These are phyloP conservation scores for Physcomitrium patens DNA, from an alignment of 225 moss, liverwort and hornwort species.

Conservation along the genomic window DNA sequence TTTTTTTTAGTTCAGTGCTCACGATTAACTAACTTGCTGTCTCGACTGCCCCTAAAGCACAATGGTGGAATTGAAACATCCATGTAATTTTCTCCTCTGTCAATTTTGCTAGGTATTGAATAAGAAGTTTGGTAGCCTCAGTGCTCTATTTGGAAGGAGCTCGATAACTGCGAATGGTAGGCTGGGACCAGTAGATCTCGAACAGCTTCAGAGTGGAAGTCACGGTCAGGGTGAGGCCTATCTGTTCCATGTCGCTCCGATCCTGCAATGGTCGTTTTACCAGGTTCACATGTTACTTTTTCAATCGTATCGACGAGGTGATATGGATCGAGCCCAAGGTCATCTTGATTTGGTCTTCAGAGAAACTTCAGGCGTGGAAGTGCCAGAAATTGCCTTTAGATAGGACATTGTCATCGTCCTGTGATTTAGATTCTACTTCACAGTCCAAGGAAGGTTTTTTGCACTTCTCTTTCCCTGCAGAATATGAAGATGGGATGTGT, in stretches of 20 bases:
- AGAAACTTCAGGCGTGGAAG: slow-evolving; percentile 31
- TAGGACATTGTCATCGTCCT: slow-evolving; percentile 35
- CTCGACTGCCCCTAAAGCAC: background rate
- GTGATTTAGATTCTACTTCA: slow-evolving; percentile 27
- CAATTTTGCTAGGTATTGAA: slow-evolving; percentile 22
- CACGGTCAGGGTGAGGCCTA: slow-evolving; percentile 21
- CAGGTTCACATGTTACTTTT: slow-evolving; percentile 26
- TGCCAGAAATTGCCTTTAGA: slow-evolving; percentile 22
- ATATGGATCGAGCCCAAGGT: slow-evolving; percentile 35
- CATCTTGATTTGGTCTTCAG: slow-evolving; percentile 28
- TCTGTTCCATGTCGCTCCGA: slow-evolving; percentile 54
- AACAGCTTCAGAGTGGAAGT: slow-evolving; percentile 32
- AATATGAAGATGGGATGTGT: slow-evolving; percentile 20
- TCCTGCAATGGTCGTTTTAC: slow-evolving; percentile 35
- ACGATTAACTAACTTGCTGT: slow-evolving; percentile 18
- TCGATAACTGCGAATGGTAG: slow-evolving; percentile 28
- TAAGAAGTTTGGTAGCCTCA: background rate
- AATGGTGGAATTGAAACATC: slow-evolving; percentile 20
- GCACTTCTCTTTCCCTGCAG: slow-evolving; percentile 25
- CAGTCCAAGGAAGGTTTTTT: slow-evolving; percentile 24
- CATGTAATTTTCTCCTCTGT: slow-evolving; percentile 1
- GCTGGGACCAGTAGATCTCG: slow-evolving; percentile 25
- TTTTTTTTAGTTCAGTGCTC: slow-evolving; percentile 15
- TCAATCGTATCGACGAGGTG: slow-evolving; percentile 38
- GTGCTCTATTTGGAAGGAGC: slow-evolving; percentile 18